Evolutionary conservation across 1,139 yeast species (phyloP), one percentile per base, ranked within the genome.

Genomic region (Lodderomyces orthopsilosis): DNA sequence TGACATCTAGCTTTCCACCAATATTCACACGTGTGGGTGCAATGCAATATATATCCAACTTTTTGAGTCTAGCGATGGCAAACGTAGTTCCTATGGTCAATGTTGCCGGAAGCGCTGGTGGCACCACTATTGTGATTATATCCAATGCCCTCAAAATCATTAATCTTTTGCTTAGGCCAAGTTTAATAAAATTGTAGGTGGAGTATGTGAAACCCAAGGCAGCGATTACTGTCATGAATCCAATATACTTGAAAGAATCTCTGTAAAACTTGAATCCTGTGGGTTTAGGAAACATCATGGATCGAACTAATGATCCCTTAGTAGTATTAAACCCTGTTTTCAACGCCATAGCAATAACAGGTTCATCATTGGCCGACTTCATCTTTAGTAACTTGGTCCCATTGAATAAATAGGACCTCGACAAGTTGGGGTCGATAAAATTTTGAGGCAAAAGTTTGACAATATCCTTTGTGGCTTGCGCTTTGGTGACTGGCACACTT

Each of bases 61-160:
- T 68, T 49, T 88, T 81, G 50, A 94, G 70, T 49, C 98, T 73
- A 27, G 81, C 74, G 33, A 94, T 67, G 0, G 98, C 95, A 68
- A 94, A 90, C 49, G 93, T 89, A 0, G 97, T 90, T 26, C 98
- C 98, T 49, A 94, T 93, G 0, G 98, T 90, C 48, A 93, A 70
- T 0, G 98, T 94, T 0, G 98, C 98, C 0, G 99, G 99, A 41
- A 93, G 73, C 0, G 98, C 98, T 1, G 99, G 99, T 2, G 99
- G 99, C 1, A 93, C 96, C 10, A 94, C 98, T 58, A 93, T 90
- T 0, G 99, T 93, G 44, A 93, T 85, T 45, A 93, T 79, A 65
- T 93, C 99, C 48, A 94, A 69, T 0, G 98, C 98, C 54, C 99
- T 77, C 45, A 94, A 69, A 8, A 91, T 73, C 72, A 93, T 93